Base-by-base conservation (phyloP, 2,329 filamentous ascomycete genomes). In the Sporothrix pallida region DNA sequence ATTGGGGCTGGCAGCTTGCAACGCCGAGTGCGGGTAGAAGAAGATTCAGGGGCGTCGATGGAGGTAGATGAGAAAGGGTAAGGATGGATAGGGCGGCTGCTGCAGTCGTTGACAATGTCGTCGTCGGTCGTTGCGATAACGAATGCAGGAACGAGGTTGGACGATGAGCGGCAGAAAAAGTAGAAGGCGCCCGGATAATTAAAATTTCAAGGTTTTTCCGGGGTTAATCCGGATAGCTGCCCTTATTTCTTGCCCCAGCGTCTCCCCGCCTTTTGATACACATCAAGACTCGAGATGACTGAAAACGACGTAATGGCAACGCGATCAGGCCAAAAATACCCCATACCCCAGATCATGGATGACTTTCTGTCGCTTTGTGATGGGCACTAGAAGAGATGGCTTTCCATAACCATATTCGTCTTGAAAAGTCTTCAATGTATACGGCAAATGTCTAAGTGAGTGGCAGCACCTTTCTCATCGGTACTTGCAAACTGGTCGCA, bases 201-300 rank as follows among this genome's bases (percentile, higher is more conserved):
- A 75, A 79, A 79, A 77, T 77, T 78, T 26, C n/a, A 10, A 56
- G 72, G 73, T 74, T 72, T 79, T 76, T 74, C 75, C 75, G 50
- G 63, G 68, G 74, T 77, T 71, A 72, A 78, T 77, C 77, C 76
- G 75, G 63, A 60, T 60, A 60, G 75, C 76, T 79, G 78, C 78
- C 78, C 78, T 79, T 77, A 78, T 79, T 78, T 79, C 74, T 75
- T 78, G 78, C 79, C 79, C 79, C 78, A 76, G 72, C 31, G 63
- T 37, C 70, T 74, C 72, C 71, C 74, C 74, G 73, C 71, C 67
- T 73, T 73, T 72, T 74, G 78, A 80, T 79, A 80, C 77, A 79
- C 79, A 79, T 48, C 63, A 58, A 26, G 71, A 26, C 48, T n/a
- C 37, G 52, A 15, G 62, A 62, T 37, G 70, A 68, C 44, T 10